Percentiles rank a stretch among this genome's conserved stretches.
These are phyloP conservation scores for Sclerotinia sclerotiorum DNA, from an alignment of 2,329 filamentous ascomycete species.

Conservation along the genomic window DNA sequence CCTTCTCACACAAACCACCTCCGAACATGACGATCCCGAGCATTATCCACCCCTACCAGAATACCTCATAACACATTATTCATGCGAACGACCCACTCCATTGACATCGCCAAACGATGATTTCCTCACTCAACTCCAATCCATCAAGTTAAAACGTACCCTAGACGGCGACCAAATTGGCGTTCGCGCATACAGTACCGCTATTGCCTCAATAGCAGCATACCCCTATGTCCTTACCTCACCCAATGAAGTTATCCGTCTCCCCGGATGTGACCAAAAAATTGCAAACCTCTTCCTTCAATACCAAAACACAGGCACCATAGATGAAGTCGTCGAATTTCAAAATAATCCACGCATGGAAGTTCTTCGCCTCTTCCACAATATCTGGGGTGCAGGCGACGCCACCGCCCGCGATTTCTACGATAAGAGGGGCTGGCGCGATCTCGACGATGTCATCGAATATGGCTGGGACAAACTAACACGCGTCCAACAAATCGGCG, in stretches of 20 bases:
- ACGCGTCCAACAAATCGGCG: conserved; percentile 85
- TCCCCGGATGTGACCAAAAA: conserved; percentile 82
- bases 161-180: conserved; percentile 76
- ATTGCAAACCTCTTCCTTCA: conserved; percentile 76
- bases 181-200: conserved; percentile 81
- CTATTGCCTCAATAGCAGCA: conserved; percentile 78
- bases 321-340: conserved; percentile 64
- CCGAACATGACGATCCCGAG: conserved; percentile 65
- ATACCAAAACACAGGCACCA: conserved; percentile 60
- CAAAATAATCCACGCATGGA: conserved; percentile 62
- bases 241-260: conserved; percentile 44
- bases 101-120: conserved; percentile 66
- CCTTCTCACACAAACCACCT: conserved; percentile 67
- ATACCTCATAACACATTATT: conserved; percentile 65
- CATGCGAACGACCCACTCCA: conserved; percentile 78
- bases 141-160: conserved; percentile 69
- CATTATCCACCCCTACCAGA: conserved; percentile 65
- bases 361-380: conserved; percentile 69
- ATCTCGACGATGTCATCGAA: conserved; percentile 83
- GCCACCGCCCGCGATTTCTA: conserved; percentile 81
- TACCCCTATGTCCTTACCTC: conserved; percentile 57
- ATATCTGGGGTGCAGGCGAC: conserved; percentile 90
- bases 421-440: conserved; percentile 71
- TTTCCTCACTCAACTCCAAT: conserved; percentile 73
- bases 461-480: conserved; percentile 73